Evolutionary conservation across 805 yeast species (phyloP), one percentile per base, ranked within the genome.

Genomic region (Barnettozyma californica): DNA sequence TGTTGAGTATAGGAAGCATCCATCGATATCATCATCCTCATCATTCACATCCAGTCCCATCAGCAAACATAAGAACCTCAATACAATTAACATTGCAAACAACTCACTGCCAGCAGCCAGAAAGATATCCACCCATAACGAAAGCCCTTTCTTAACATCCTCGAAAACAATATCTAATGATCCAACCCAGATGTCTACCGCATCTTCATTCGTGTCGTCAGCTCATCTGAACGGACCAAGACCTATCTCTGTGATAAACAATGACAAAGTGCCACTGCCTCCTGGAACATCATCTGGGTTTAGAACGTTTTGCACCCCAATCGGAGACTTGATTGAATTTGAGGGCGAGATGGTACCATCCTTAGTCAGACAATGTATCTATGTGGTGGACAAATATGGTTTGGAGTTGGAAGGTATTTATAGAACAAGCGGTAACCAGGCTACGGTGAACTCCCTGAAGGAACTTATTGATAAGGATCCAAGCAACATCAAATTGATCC

Each of bases 311-410:
- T 97, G 97, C 0, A 81, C 84, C 0, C 84, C 95, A 1, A 74
- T 94, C n/a, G 95, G 85, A 50, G 80, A 74, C 9, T 68, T 88
- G 40, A 80, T 90, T 18, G 84, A 83, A 52, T 81, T 77, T 56
- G 97, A 95, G 53, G 92, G 90, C 47, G 96, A 88, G 55, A 84
- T 87, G 65, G 97, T 94, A 5, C 99, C 99, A 1, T 76, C 85
- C 16, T 78, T 94, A 43, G 99, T 94, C 10, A 83, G 84, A 53
- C 87, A 84, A 61, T 91, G 97, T 72, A 86, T 92, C 45, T 84
- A 83, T 53, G 84, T 91, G 8, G 82, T 94, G 33, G 98, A 94
- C 61, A 76, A 75, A 37, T 83, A 85, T 63, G 99, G 99, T 1
- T 64, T 85, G 35, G 84, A 87, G 45, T 71, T 87, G 31, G 97